A percentile compares a stretch with the other conserved stretches of the same genome.
phyloP scores from a whole-genome alignment of 2,329 filamentous ascomycete genomes.

The Daldinia sp. region DNA sequence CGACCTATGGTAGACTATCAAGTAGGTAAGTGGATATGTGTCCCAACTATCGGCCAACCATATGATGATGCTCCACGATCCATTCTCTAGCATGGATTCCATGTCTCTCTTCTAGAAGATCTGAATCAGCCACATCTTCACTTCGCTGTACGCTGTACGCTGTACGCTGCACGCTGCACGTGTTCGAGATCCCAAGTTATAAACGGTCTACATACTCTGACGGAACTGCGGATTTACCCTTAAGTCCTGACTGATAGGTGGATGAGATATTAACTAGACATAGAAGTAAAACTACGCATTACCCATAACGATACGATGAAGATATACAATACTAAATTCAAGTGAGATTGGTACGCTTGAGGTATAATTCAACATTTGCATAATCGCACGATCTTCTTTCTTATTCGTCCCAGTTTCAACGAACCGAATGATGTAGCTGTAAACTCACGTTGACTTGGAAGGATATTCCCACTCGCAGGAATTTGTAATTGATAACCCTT shows the following conservation, averaged over 20 bases:
- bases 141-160: neutral
- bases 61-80: neutral
- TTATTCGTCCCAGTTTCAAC: neutral
- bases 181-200: neutral
- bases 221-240: slow-evolving; percentile 2
- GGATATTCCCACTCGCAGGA: neutral
- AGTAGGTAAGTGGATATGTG: neutral
- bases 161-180: too few species aligned
- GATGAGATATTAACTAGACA: neutral
- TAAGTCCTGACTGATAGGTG: neutral
- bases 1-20: neutral
- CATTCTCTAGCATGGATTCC: neutral
- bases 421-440: neutral
- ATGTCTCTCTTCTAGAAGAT: slow-evolving; percentile 5
- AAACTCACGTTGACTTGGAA: neutral
- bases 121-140: neutral
- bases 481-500: neutral
- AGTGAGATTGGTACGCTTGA: neutral
- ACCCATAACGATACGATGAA: neutral
- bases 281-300: neutral
- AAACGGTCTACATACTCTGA: neutral
- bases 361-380: neutral
- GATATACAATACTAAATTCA: neutral
- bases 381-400: neutral
- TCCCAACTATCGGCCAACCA: neutral